phyloP scores from a whole-genome alignment of 768 basidiomycete genomes.

The Imleria badia region DNA sequence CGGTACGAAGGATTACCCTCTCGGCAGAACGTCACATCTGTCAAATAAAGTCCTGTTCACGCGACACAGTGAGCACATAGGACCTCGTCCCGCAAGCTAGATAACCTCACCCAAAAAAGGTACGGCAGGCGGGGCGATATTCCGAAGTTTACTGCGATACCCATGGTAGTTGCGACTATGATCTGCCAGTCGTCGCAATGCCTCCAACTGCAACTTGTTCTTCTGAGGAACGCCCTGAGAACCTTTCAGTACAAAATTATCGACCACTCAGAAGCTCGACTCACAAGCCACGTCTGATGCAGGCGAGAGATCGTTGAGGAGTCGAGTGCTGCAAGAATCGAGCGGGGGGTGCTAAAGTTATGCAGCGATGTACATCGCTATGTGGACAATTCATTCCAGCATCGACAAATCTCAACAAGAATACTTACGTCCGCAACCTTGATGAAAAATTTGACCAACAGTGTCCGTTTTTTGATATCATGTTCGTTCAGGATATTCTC shows the following conservation, averaged over 20 bases:
- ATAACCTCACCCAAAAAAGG: slow-evolving; percentile 81
- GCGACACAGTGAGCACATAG: slow-evolving; percentile 9
- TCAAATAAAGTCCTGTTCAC: slow-evolving; percentile 72
- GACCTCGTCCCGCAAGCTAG: background rate
- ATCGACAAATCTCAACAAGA: slow-evolving; percentile 2
- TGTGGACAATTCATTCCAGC: slow-evolving; percentile 9
- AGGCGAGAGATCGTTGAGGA: slow-evolving; percentile 92
- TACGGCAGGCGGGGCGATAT: slow-evolving; percentile 88
- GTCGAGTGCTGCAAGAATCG: slow-evolving; percentile 92
- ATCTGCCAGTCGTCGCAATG: slow-evolving; percentile 83
- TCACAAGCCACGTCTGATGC: slow-evolving; percentile 90
- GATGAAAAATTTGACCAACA: slow-evolving; percentile 86
- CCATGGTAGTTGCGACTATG: slow-evolving; percentile 88
- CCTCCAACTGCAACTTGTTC: slow-evolving; percentile 75
- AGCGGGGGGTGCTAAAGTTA: slow-evolving; percentile 92
- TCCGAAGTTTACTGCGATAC: slow-evolving; percentile 84
- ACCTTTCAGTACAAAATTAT: slow-evolving; percentile 7
- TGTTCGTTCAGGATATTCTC: slow-evolving; percentile 90
- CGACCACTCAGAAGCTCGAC: slow-evolving; percentile 27
- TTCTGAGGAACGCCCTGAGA: slow-evolving; percentile 80
- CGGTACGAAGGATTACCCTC: slow-evolving; percentile 91
- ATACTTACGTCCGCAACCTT: slow-evolving; percentile 83
- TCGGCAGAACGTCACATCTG: slow-evolving; percentile 92
- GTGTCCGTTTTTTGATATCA: slow-evolving; percentile 81
- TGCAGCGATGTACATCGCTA: slow-evolving; percentile 82